Evolutionary conservation across 164 flowering plant species (phyloP).

Genomic region (Litsea cubeba): DNA sequence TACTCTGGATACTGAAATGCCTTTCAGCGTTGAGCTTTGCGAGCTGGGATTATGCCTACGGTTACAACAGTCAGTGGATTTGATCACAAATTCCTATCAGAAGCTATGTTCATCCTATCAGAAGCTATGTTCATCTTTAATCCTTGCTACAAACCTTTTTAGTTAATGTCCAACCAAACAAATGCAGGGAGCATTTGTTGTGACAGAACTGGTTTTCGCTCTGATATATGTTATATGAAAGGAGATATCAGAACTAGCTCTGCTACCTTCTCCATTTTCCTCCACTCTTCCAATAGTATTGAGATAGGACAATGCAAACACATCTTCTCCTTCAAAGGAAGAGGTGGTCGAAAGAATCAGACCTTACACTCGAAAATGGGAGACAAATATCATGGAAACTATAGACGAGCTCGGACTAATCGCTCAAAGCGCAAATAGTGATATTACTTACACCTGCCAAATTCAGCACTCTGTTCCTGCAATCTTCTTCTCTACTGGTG

Average conservation of each 20-base stretch:
- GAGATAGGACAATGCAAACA: background rate
- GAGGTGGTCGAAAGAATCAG: constrained; percentile 56
- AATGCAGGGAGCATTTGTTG: constrained; percentile 68
- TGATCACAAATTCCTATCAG: too few relatives aligned
- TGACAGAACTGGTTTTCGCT: constrained; percentile 61
- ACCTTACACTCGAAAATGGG: constrained; percentile 97
- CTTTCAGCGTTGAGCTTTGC: too few relatives aligned
- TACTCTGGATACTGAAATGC: too few relatives aligned
- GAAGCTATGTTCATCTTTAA: too few relatives aligned
- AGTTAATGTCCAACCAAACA: background rate
- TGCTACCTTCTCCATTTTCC: constrained; percentile 55
- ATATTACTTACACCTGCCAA: constrained; percentile 41
- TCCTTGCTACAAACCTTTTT: too few relatives aligned
- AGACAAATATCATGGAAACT: constrained; percentile 57
- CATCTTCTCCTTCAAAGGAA: constrained; percentile 14
- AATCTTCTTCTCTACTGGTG: constrained; percentile 83
- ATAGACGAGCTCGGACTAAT: constrained; percentile 59
- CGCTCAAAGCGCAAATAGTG: constrained; percentile 13
- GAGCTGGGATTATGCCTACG: too few relatives aligned
- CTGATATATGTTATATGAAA: constrained; percentile 78
- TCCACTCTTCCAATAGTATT: constrained; percentile 34
- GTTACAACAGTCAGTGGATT: too few relatives aligned
- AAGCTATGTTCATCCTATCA: too few relatives aligned
- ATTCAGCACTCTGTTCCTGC: constrained; percentile 75
- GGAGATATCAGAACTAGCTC: constrained; percentile 86